A percentile compares a stretch with the other conserved stretches of the same genome.
Evolutionary conservation across 2,329 filamentous ascomycete species (phyloP).

Genomic region (Gyromitra esculenta): DNA sequence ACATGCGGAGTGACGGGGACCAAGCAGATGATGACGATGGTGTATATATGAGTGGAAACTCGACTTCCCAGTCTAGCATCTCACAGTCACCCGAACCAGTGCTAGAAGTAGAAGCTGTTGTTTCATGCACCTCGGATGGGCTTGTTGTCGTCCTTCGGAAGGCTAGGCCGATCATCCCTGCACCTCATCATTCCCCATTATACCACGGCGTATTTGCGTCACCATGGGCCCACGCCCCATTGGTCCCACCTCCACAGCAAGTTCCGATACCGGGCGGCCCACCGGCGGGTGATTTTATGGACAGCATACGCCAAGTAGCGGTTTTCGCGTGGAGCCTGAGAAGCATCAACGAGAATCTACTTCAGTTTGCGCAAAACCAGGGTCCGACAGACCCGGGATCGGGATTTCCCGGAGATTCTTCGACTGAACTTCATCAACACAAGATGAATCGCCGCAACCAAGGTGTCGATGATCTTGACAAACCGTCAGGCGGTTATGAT

Average conservation of each 20-base stretch:
- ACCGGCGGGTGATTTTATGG: constrained; percentile 73
- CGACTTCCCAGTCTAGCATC: constrained; percentile 45
- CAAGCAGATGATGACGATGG: constrained; percentile 63
- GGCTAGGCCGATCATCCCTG: constrained; percentile 75
- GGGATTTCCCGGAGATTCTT: constrained; percentile 3
- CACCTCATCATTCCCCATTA: constrained; percentile 64
- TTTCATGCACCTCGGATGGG: constrained; percentile 89
- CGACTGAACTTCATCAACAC: constrained; percentile 11
- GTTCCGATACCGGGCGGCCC: constrained; percentile 66
- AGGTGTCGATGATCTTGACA: constrained; percentile 3
- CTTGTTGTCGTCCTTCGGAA: constrained; percentile 81
- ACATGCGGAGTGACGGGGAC: constrained; percentile 65
- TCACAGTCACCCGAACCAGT: constrained; percentile 45
- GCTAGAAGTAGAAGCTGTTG: constrained; percentile 84
- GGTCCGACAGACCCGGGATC: constrained; percentile 25
- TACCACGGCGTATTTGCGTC: constrained; percentile 73
- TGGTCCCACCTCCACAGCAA: constrained; percentile 63
- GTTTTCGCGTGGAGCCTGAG: constrained; percentile 87
- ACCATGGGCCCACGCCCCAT: constrained; percentile 72
- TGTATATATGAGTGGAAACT: constrained; percentile 56
- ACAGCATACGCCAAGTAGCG: constrained; percentile 81
- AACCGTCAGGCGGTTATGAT: background rate
- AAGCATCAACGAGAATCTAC: constrained; percentile 80
- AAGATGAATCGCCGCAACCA: background rate
- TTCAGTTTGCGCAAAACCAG: constrained; percentile 58